These are phyloP conservation scores for Adansonia grandidieri DNA, from an alignment of 441 rosid species.

Conservation along the genomic window DNA sequence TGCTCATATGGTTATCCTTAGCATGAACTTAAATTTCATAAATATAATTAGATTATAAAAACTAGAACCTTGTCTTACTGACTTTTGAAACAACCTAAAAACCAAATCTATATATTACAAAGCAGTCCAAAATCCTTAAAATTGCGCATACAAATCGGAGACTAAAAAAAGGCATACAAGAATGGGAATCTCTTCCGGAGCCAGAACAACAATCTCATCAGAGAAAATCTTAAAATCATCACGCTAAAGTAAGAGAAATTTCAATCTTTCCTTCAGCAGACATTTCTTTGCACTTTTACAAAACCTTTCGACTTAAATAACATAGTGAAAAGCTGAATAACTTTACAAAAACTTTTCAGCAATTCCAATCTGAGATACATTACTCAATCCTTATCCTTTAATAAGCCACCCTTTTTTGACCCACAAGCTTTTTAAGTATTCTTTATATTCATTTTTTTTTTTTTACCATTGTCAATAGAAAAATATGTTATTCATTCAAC, in stretches of 20 bases:
- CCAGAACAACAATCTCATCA: background rate
- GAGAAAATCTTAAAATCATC: background rate
- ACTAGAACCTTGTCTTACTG: background rate
- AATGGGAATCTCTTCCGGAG: background rate
- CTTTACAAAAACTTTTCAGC: background rate
- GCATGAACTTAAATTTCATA: background rate
- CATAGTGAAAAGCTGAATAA: background rate
- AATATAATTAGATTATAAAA: background rate
- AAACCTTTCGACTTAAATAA: background rate
- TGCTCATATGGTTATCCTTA: background rate
- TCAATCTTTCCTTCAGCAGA: background rate
- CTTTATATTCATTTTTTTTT: background rate
- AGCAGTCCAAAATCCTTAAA: background rate
- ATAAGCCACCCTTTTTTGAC: background rate
- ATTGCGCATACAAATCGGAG: too few relatives aligned
- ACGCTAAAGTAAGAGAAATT: background rate
- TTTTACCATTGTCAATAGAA: background rate
- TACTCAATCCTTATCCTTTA: background rate
- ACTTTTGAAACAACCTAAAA: background rate
- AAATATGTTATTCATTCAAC: background rate
- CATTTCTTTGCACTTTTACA: background rate
- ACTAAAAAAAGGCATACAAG: background rate
- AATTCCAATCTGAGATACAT: background rate
- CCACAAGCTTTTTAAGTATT: background rate
- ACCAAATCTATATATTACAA: background rate